Evolutionary conservation across 768 basidiomycete species (phyloP).

Genomic region (Auriscalpium vulgare): DNA sequence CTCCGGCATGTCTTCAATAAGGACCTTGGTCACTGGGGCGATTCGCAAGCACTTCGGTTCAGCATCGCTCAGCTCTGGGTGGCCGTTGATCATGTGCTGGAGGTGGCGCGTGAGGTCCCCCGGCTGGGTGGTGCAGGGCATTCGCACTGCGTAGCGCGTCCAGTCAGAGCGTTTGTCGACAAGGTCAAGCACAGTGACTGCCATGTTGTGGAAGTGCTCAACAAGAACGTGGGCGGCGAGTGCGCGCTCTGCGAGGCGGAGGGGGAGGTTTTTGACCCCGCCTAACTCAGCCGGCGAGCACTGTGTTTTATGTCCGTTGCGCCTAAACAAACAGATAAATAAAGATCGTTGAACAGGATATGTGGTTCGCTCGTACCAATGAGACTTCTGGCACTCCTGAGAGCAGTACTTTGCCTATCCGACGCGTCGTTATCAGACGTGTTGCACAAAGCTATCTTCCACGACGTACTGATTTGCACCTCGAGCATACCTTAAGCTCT

Average conservation of each 20-base stretch:
- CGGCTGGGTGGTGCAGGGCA: not conserved
- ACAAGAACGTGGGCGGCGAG: not conserved
- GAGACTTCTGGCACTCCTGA: not conserved
- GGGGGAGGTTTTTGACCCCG: not conserved
- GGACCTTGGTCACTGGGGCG: not conserved
- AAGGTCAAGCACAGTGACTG: not conserved
- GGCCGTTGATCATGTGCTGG: not conserved
- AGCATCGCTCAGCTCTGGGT: not conserved
- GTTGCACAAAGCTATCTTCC: no score
- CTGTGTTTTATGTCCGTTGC: not conserved
- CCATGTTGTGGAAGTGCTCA: not conserved
- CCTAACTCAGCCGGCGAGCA: not conserved
- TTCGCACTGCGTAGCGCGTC: not conserved
- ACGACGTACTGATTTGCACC: not conserved
- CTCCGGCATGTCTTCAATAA: not conserved
- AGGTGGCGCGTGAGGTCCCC: not conserved
- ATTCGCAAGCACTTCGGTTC: not conserved
- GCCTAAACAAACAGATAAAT: not conserved
- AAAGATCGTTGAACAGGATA: not conserved
- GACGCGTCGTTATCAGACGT: no score
- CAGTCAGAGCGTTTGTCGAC: not conserved
- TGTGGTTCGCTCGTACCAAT: not conserved
- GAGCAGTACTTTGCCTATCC: not conserved
- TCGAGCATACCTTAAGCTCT: not conserved
- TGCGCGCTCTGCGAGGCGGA: not conserved